A percentile compares a stretch with the other conserved stretches of the same genome.
Conservation (phyloP, 2,329 filamentous ascomycete species). For the Xylariaceae sp. region DNA sequence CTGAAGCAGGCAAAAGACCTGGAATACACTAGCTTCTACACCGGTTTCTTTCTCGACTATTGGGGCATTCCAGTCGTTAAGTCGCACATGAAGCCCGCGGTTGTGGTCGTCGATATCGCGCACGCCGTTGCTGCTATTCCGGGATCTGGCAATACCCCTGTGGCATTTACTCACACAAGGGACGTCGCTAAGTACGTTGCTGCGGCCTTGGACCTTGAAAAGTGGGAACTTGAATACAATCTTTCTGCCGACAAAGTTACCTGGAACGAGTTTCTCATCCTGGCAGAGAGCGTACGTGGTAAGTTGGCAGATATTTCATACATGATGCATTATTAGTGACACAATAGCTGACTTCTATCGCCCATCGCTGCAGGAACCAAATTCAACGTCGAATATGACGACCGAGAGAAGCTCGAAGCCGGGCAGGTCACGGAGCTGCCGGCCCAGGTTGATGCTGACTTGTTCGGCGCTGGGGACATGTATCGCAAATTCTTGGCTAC, state of each 20-base stretch:
- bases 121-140: slow-evolving; percentile 12
- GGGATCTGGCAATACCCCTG: not conserved
- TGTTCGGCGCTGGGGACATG: not conserved
- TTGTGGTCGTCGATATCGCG: slow-evolving; percentile 8
- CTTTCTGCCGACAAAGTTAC: slow-evolving; percentile 8
- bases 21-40: slow-evolving; percentile 11
- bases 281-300: slow-evolving; percentile 4
- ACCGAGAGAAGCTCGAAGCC: slow-evolving; percentile 10
- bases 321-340: too few species aligned
- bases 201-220: slow-evolving; percentile 9
- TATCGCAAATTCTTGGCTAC: not conserved
- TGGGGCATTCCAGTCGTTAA: slow-evolving; percentile 8
- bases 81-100: slow-evolving; percentile 1
- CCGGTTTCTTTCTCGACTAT: slow-evolving; percentile 16
- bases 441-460: not conserved
- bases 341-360: too few species aligned
- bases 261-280: slow-evolving; percentile 11
- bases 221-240: slow-evolving; percentile 6
- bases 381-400: slow-evolving; percentile 11
- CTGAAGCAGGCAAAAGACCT: slow-evolving; percentile 5
- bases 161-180: slow-evolving; percentile 12
- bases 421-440: slow-evolving; percentile 15
- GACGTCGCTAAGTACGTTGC: slow-evolving; percentile 14
- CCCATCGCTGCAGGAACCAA: not conserved
- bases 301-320: slow-evolving; percentile 5